Evolutionary conservation across 1,139 yeast genomes (phyloP), one percentile per base, ranked within the genome.

Genomic region (Suhomyces coccinellae): DNA sequence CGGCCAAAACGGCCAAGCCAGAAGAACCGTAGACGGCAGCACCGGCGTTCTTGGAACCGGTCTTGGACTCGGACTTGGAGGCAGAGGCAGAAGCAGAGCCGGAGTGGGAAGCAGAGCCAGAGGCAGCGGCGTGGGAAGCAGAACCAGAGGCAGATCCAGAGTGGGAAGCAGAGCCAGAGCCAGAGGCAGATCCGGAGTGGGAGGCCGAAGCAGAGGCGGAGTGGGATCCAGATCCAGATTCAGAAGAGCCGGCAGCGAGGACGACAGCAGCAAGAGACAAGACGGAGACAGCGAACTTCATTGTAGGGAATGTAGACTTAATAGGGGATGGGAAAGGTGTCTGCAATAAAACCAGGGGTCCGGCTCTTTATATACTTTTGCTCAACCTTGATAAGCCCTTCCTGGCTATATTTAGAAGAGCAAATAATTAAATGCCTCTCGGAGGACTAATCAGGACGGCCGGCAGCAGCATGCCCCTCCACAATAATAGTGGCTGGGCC

Each of bases 1-100:
- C 66, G 33, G 62, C 68, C 39, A 61, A 47, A 30, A 63, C 69
- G 44, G 63, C 67, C 41, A 64, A 53, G 31, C 62, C 58, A 49
- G 61, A 60, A 42, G 59, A 48, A 17, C 57, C 67, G 49, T 51
- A 48, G 29, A 36, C 54, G 41, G 50, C 52, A 41, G 56, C 62
- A 38, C 53, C 59, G 45, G 44, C 46, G 29, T 55, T 52, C 34
- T 55, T 55, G 45, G 53, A 52, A 28, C 52, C 37, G 38, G 56
- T 45, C 7, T 47, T 35, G 36, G 29, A 26, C 24, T 20, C 24
- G 8, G 24, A 20, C 24, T 20, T 20, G 24, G 24, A 20, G 24
- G 24, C 24, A 20, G 52, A 44, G 17, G 47, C 40, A 22, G 52
- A 49, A 36, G 54, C 46, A 9, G 50, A 39, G 26, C 50, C 43